phyloP scores from a whole-genome alignment of 1,284 basidiomycete species.

The Veloporphyrellus conicus region DNA sequence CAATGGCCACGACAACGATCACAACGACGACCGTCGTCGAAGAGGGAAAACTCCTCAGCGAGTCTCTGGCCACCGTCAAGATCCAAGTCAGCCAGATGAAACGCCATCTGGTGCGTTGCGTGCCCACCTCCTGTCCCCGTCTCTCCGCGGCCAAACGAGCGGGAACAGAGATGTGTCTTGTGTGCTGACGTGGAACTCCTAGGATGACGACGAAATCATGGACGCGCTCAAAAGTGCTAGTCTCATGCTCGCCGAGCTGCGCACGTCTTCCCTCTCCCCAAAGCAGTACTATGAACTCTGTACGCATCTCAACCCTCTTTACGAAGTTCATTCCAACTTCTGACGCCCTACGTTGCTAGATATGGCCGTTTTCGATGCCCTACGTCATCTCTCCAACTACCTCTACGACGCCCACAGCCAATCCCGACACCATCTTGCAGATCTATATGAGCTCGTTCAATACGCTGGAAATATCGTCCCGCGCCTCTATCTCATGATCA shows the following conservation, averaged over 20 bases:
- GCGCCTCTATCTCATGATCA: constrained; percentile 95
- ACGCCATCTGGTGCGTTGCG: constrained; percentile 71
- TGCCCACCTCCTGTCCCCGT: not conserved
- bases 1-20: constrained; percentile 26
- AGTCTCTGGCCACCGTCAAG: constrained; percentile 83
- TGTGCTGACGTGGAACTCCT: not conserved
- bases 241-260: constrained; percentile 89
- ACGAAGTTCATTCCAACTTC: not conserved
- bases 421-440: constrained; percentile 87
- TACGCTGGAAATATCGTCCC: constrained; percentile 94
- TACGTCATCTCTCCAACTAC: constrained; percentile 90
- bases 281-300: constrained; percentile 98
- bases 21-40: constrained; percentile 38
- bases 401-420: constrained; percentile 89
- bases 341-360: constrained; percentile 44
- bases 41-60: constrained; percentile 78
- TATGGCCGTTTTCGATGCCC: constrained; percentile 94
- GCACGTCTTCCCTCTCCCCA: constrained; percentile 86
- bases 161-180: not conserved
- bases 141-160: not conserved
- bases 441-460: constrained; percentile 96
- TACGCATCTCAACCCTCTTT: constrained; percentile 38
- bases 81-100: constrained; percentile 93
- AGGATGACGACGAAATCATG: constrained; percentile 95
- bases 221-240: constrained; percentile 94